These are phyloP conservation scores for Candida silvatica DNA, from an alignment of 805 yeast genomes.

Conservation along the genomic window DNA sequence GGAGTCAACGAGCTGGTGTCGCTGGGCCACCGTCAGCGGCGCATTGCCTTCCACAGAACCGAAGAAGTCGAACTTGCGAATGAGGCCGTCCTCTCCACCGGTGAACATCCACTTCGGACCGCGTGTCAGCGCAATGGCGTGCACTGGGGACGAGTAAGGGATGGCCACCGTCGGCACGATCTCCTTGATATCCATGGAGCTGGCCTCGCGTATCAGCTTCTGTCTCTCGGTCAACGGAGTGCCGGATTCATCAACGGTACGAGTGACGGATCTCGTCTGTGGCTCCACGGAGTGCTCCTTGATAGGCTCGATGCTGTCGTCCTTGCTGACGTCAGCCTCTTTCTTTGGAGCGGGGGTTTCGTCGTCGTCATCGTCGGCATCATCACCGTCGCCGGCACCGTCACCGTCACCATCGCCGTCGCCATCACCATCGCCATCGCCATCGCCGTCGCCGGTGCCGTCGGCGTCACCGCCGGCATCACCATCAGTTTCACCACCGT, in stretches of 20 bases:
- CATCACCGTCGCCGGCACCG: conserved; percentile 1
- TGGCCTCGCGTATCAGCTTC: conserved; percentile 33
- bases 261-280: not conserved
- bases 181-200: conserved; percentile 49
- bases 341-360: too few species aligned
- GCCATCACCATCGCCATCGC: conserved; percentile 6
- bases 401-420: conserved; percentile 5
- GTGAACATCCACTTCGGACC: conserved; percentile 85
- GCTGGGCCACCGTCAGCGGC: conserved; percentile 85
- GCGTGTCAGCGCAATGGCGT: conserved; percentile 65
- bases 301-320: conserved; percentile 1
- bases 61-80: conserved; percentile 80
- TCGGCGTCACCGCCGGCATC: not conserved
- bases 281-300: not conserved
- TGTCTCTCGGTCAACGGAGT: conserved; percentile 7
- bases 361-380: conserved; percentile 1
- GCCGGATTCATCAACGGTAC: not conserved
- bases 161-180: conserved; percentile 83
- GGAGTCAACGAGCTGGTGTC: conserved; percentile 81
- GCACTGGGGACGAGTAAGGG: conserved; percentile 72
- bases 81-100: conserved; percentile 94
- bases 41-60: conserved; percentile 81
- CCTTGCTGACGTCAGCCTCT: conserved; percentile 1
- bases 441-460: conserved; percentile 2
- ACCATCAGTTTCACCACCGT: conserved; percentile 16